A percentile compares a stretch with the other conserved stretches of the same genome.
Evolutionary conservation across 441 rosid species (phyloP).

Genomic region (Codiaeum variegatum): DNA sequence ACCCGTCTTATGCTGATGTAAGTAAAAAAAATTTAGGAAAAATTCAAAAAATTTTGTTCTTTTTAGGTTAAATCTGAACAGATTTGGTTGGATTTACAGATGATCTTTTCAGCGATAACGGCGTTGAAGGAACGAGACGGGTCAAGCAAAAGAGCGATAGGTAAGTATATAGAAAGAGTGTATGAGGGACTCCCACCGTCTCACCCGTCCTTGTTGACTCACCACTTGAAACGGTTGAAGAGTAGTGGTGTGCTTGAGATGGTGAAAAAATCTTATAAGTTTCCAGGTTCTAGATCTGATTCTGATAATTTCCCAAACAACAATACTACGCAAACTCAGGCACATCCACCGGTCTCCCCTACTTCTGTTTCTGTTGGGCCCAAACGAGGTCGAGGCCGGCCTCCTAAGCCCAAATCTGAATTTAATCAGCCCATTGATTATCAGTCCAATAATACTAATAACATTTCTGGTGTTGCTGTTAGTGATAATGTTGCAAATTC

Average conservation of each 20-base stretch:
- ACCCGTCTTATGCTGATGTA: slow-evolving; percentile 71
- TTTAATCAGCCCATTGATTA: slow-evolving; percentile 11
- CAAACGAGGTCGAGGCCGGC: slow-evolving; percentile 71
- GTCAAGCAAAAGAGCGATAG: slow-evolving; percentile 76
- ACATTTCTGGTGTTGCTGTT: too few relatives aligned
- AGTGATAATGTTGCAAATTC: neutral
- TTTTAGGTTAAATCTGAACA: neutral
- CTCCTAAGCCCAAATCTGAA: slow-evolving; percentile 50
- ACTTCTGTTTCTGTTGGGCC: slow-evolving; percentile 26
- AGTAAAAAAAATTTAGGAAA: neutral
- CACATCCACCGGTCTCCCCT: slow-evolving; percentile 20
- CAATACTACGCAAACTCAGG: neutral
- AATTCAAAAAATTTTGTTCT: neutral
- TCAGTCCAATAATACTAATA: slow-evolving; percentile 26
- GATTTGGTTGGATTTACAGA: slow-evolving; percentile 28
- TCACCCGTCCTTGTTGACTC: slow-evolving; percentile 58
- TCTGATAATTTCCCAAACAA: neutral
- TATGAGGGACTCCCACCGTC: slow-evolving; percentile 52
- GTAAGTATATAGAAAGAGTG: slow-evolving; percentile 57
- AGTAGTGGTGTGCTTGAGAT: slow-evolving; percentile 50
- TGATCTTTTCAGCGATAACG: slow-evolving; percentile 68
- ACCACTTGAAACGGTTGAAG: slow-evolving; percentile 63
- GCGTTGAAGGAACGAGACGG: slow-evolving; percentile 72
- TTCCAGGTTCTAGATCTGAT: slow-evolving; percentile 42
- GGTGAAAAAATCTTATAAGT: slow-evolving; percentile 72